Conservation (phyloP, 805 yeast genomes). For the Brettanomyces anomalus region DNA sequence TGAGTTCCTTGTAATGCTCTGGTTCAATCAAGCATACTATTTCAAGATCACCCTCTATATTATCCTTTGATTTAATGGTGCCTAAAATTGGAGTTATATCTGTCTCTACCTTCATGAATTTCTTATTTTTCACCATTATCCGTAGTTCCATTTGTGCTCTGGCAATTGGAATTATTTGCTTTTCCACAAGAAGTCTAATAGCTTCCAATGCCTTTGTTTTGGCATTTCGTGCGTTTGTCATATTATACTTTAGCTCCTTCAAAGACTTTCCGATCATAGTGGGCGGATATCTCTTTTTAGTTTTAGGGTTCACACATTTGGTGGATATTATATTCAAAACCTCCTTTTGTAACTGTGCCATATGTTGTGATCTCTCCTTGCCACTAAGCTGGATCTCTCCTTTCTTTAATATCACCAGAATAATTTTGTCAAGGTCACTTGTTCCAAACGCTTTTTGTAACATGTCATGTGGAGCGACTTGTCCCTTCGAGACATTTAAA, state of each 20-base stretch:
- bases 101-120: conserved; percentile 31
- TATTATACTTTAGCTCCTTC: conserved; percentile 67
- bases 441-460: conserved; percentile 65
- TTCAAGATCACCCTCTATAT: conserved; percentile 7
- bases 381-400: conserved; percentile 95
- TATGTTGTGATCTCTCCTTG: conserved; percentile 80
- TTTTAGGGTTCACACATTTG: conserved; percentile 84
- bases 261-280: conserved; percentile 87
- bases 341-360: conserved; percentile 46
- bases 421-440: conserved; percentile 63
- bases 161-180: conserved; percentile 85
- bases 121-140: conserved; percentile 47
- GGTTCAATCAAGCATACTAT: conserved; percentile 15
- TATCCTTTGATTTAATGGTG: conserved; percentile 6
- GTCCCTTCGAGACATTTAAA: conserved; percentile 87
- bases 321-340: conserved; percentile 76
- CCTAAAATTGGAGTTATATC: conserved; percentile 11
- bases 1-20: conserved; percentile 22
- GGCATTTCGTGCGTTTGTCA: conserved; percentile 48
- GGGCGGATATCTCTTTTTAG: conserved; percentile 88
- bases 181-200: conserved; percentile 62
- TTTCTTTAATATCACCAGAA: conserved; percentile 72
- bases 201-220: conserved; percentile 91
- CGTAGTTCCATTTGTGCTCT: conserved; percentile 89
- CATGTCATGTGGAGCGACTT: conserved; percentile 83